Conservation (phyloP, 2,329 filamentous ascomycete species). For the Fusarium newnesense region DNA sequence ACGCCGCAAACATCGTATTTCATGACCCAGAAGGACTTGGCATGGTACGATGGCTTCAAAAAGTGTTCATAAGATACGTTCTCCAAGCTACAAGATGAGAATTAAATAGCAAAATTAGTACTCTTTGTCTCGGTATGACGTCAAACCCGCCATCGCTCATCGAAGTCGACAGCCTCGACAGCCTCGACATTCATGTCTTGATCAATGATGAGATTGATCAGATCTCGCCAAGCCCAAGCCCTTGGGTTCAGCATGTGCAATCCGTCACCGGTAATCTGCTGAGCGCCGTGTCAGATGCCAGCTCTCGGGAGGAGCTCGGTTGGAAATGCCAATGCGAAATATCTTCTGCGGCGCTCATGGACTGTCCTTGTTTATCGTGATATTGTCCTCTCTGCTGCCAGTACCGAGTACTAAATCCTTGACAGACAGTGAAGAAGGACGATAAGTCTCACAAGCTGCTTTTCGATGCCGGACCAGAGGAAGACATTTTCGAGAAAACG, state of each 20-base stretch:
- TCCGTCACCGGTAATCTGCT: background rate
- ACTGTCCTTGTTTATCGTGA: background rate
- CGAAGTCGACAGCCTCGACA: background rate
- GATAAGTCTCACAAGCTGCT: background rate
- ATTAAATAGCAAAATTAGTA: rapidly evolving
- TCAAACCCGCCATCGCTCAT: background rate
- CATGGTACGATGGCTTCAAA: background rate
- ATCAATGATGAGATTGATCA: background rate
- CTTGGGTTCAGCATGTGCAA: background rate
- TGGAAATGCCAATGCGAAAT: constrained; percentile 1
- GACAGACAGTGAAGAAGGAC: background rate
- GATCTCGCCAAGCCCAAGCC: background rate
- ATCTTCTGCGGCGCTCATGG: background rate
- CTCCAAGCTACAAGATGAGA: no score
- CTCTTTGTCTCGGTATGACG: background rate
- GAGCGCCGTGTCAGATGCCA: background rate
- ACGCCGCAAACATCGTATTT: background rate
- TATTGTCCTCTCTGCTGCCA: rapidly evolving
- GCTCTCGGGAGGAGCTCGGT: background rate
- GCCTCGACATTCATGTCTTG: background rate
- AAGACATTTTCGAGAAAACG: background rate
- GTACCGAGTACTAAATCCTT: rapidly evolving
- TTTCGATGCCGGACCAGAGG: background rate
- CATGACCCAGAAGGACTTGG: background rate
- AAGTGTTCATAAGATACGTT: rapidly evolving